A percentile compares a stretch with the other conserved stretches of the same genome.
phyloP scores from a whole-genome alignment of 108 stramenopile genomes.

The Phaeodactylum tricornutum region DNA sequence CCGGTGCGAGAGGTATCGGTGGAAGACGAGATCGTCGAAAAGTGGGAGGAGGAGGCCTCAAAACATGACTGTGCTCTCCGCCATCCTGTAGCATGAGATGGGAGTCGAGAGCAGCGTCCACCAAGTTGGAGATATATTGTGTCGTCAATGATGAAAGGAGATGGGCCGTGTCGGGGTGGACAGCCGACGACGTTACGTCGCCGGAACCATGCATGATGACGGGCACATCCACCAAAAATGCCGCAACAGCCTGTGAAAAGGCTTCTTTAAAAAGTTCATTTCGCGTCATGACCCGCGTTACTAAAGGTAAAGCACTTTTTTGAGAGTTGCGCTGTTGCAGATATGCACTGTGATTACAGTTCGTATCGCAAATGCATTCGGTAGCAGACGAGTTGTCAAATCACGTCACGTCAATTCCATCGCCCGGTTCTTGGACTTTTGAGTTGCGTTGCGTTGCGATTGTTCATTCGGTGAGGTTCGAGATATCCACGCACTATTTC shows the following conservation, averaged over 20 bases:
- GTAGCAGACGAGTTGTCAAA: too few species aligned
- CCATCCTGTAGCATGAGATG: conserved; percentile 67
- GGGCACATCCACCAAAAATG: conserved; percentile 54
- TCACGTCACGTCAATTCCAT: too few species aligned
- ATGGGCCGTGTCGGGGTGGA: conserved; percentile 45
- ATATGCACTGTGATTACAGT: too few species aligned
- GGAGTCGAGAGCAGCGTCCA: conserved; percentile 64
- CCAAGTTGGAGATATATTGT: conserved; percentile 53
- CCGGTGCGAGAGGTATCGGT: conserved; percentile 8
- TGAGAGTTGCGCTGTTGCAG: too few species aligned
- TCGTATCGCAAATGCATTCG: too few species aligned
- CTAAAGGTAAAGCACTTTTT: too few species aligned
- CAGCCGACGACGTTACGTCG: conserved; percentile 46
- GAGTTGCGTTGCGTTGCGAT: too few species aligned
- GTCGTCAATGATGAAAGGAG: conserved; percentile 55
- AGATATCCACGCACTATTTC: too few species aligned
- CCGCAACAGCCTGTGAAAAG: conserved; percentile 30
- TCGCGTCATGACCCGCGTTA: conserved; percentile 1
- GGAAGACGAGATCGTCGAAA: conserved; percentile 16
- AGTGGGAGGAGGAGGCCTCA: conserved; percentile 20
- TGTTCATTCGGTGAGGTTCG: too few species aligned
- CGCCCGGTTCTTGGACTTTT: too few species aligned
- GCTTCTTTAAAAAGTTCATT: conserved; percentile 14
- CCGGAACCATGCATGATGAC: conserved; percentile 73
- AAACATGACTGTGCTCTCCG: conserved; percentile 5